Evolutionary conservation across 805 yeast genomes (phyloP).

Genomic region (Yarrowia yakushimensis): DNA sequence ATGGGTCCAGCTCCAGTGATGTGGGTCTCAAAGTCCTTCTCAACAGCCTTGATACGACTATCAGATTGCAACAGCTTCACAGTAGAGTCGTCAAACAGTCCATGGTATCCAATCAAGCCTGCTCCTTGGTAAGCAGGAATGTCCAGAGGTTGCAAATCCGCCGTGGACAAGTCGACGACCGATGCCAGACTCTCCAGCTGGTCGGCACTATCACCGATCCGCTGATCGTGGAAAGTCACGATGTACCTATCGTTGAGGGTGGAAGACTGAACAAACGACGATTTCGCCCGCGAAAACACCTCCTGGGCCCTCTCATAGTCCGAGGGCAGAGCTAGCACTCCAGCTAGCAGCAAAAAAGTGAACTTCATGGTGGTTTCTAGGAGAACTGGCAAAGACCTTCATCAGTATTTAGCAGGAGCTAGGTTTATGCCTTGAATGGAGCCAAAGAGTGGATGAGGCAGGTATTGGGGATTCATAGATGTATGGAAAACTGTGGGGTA

Average conservation of each 20-base stretch:
- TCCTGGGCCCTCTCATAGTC: slow-evolving; percentile 15
- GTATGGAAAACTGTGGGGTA: too few relatives aligned
- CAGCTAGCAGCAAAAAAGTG: background rate
- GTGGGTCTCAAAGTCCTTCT: background rate
- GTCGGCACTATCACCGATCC: background rate
- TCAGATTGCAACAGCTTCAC: background rate
- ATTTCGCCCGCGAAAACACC: background rate
- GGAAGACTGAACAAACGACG: slow-evolving; percentile 2
- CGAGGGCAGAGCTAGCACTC: slow-evolving; percentile 10
- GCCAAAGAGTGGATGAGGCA: background rate
- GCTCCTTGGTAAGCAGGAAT: slow-evolving; percentile 20
- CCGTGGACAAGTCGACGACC: background rate
- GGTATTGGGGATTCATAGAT: too few relatives aligned
- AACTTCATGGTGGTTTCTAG: background rate
- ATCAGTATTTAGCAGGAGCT: background rate
- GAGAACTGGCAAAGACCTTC: background rate
- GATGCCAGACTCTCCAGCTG: slow-evolving; percentile 9
- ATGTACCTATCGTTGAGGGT: background rate
- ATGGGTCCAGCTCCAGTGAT: background rate
- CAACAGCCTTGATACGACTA: background rate
- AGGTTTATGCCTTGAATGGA: background rate
- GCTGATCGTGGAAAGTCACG: slow-evolving; percentile 4
- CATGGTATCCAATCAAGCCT: slow-evolving; percentile 27
- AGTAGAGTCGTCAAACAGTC: slow-evolving; percentile 1
- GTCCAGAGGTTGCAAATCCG: slow-evolving; percentile 11